Conservation (phyloP, 352 stramenopile genomes). For the Globisporangium orthogonon region DNA sequence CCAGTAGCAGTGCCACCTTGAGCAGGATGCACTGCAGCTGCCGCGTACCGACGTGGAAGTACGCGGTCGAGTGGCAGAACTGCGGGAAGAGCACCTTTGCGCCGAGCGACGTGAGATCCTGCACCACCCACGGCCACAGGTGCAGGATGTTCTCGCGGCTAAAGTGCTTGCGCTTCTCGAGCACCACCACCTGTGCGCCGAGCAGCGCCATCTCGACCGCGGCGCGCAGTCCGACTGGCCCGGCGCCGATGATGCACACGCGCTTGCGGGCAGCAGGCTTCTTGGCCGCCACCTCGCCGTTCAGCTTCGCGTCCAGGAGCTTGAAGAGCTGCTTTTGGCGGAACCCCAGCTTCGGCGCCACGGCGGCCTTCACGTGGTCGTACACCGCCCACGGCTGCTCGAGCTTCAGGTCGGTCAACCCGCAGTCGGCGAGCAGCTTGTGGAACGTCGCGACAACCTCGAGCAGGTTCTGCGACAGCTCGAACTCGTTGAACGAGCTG, state of each 20-base stretch:
- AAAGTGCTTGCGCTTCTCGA: slow-evolving; percentile 82
- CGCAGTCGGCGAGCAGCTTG: slow-evolving; percentile 44
- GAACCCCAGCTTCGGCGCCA: slow-evolving; percentile 60
- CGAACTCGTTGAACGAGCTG: slow-evolving; percentile 60
- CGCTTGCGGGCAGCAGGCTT: slow-evolving; percentile 60
- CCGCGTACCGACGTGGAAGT: slow-evolving; percentile 83
- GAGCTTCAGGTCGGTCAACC: slow-evolving; percentile 42
- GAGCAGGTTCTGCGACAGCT: slow-evolving; percentile 52
- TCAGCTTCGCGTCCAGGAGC: slow-evolving; percentile 51
- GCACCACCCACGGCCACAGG: slow-evolving; percentile 79
- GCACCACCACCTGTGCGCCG: slow-evolving; percentile 60
- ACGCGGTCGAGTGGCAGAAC: slow-evolving; percentile 77
- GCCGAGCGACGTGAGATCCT: slow-evolving; percentile 71
- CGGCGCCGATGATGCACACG: slow-evolving; percentile 70
- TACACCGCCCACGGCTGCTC: slow-evolving; percentile 54
- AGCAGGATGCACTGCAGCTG: slow-evolving; percentile 81
- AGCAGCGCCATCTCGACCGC: slow-evolving; percentile 70
- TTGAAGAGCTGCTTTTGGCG: slow-evolving; percentile 77
- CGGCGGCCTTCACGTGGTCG: slow-evolving; percentile 49
- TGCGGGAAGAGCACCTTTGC: slow-evolving; percentile 80
- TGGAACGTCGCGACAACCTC: slow-evolving; percentile 53
- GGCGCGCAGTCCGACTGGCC: slow-evolving; percentile 64
- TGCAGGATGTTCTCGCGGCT: slow-evolving; percentile 82
- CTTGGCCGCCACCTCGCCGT: slow-evolving; percentile 42
- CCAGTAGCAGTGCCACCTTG: slow-evolving; percentile 70